Evolutionary conservation across 441 rosid species (phyloP), one percentile per base, ranked within the genome.

Genomic region (Bruguiera hainesii): DNA sequence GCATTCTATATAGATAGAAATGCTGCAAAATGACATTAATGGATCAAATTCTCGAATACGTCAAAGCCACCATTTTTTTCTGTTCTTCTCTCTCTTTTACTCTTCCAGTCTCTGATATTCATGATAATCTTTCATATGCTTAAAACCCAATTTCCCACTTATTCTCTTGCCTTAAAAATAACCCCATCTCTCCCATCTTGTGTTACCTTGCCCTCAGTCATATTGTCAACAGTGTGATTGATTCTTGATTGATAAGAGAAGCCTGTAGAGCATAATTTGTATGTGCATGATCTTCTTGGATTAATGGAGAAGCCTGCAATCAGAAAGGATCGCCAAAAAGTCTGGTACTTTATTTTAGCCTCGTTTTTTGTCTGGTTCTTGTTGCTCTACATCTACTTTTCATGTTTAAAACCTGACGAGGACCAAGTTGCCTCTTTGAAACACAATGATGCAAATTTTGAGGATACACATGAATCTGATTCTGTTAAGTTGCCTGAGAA

Each of bases 331-430:
- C 73, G 82, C 78, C 61, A 64, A 28, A 78, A 73, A 71, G 76
- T 81, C 68, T 79, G 93, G 93, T 85, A 84, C 76, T 56, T 81
- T 6, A 60, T 87, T 33, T 67, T 78, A 52, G 76, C 76, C 69
- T 63, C 75, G 56, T 76, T 78, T 65, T 65, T 81, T 66, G 72
- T 81, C 3, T 82, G 89, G 90, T 68, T 85, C 68, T 61, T 77
- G 28, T 72, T 85, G 74, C 75, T 85, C 64, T 82, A 73, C 75
- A 72, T 80, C 35, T 83, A 72, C 71, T 71, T 75, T 61, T 87
- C 87, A 13, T 76, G 82, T 9, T 59, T 65, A 15, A 67, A 74
- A 20, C 75, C 71, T 61, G 68, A 58, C 64, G 61, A 66, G 61
- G 75, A 68, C 26, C 82, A 69, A 31, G 70, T 70, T 25, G 25